These are phyloP conservation scores for Ogataea paraovalis DNA, from an alignment of 805 yeast genomes.

Conservation along the genomic window DNA sequence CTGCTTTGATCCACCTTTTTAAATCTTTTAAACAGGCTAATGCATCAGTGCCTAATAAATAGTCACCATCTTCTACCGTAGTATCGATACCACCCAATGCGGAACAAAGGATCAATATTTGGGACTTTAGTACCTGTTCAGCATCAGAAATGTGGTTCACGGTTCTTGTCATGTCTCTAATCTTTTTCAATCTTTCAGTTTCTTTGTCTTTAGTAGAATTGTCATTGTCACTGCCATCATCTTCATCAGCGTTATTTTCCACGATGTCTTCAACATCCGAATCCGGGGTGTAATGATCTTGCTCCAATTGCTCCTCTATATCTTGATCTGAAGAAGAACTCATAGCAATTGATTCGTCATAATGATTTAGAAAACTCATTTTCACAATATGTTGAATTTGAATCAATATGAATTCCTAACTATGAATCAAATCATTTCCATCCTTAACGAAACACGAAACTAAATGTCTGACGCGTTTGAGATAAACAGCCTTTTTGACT, in stretches of 20 bases:
- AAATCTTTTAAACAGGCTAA: conserved; percentile 81
- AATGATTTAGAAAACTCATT: background rate
- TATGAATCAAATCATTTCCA: too few relatives aligned
- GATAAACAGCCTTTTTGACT: too few relatives aligned
- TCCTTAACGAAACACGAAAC: too few relatives aligned
- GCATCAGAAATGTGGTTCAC: conserved; percentile 14
- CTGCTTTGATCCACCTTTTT: conserved; percentile 80
- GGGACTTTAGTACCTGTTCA: conserved; percentile 52
- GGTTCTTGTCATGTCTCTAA: conserved; percentile 4
- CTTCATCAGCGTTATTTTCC: too few relatives aligned
- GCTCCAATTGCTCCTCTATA: conserved; percentile 23
- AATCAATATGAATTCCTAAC: background rate
- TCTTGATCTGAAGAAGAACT: conserved; percentile 20
- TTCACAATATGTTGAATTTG: background rate
- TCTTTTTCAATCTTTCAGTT: conserved; percentile 1
- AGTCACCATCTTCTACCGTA: conserved; percentile 41
- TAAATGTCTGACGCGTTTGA: too few relatives aligned
- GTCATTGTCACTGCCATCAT: conserved; percentile 2
- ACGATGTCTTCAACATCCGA: conserved; percentile 15
- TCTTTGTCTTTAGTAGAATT: conserved; percentile 1
- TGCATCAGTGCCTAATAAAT: conserved; percentile 85
- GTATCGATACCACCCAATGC: conserved; percentile 91
- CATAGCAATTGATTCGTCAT: background rate
- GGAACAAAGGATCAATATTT: conserved; percentile 75
- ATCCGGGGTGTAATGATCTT: conserved; percentile 15